Conservation (phyloP, 805 yeast genomes). For the Torulaspora microellipsoides region DNA sequence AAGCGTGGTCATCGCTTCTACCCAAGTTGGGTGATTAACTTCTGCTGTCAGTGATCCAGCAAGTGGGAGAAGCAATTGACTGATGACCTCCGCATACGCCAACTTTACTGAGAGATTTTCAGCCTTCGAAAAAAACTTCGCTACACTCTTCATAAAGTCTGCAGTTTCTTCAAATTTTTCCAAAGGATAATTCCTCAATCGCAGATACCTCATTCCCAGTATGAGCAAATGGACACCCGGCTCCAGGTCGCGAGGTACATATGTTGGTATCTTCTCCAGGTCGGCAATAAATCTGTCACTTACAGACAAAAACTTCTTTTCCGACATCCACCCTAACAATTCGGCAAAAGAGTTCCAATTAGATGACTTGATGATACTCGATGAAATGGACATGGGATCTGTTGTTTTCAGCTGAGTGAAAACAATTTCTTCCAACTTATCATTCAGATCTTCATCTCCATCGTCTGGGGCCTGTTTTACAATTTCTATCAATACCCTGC, state of each 20-base stretch:
- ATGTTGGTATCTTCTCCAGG: conserved; percentile 70
- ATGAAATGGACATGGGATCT: conserved; percentile 66
- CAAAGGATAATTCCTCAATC: conserved; percentile 75
- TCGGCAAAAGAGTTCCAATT: conserved; percentile 93
- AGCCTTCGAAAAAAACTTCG: conserved; percentile 71
- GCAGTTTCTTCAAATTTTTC: conserved; percentile 92
- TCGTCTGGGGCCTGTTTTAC: conserved; percentile 79
- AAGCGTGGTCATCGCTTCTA: conserved; percentile 65
- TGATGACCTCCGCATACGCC: conserved; percentile 83
- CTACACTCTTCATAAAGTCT: conserved; percentile 78
- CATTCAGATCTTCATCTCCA: conserved; percentile 73
- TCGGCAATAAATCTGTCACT: conserved; percentile 93
- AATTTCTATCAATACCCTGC: conserved; percentile 88
- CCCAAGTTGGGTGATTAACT: conserved; percentile 94
- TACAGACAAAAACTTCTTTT: conserved; percentile 74
- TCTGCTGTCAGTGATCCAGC: conserved; percentile 89
- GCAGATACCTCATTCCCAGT: conserved; percentile 86
- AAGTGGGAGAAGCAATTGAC: conserved; percentile 69
- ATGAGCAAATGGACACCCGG: conserved; percentile 69
- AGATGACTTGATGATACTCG: conserved; percentile 74
- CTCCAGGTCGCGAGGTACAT: conserved; percentile 46
- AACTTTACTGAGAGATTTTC: conserved; percentile 59
- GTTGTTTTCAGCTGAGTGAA: conserved; percentile 84
- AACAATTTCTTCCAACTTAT: conserved; percentile 86
- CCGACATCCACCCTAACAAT: conserved; percentile 86